Conservation (phyloP, 345 rosid species). For the Clarkia xantiana region DNA sequence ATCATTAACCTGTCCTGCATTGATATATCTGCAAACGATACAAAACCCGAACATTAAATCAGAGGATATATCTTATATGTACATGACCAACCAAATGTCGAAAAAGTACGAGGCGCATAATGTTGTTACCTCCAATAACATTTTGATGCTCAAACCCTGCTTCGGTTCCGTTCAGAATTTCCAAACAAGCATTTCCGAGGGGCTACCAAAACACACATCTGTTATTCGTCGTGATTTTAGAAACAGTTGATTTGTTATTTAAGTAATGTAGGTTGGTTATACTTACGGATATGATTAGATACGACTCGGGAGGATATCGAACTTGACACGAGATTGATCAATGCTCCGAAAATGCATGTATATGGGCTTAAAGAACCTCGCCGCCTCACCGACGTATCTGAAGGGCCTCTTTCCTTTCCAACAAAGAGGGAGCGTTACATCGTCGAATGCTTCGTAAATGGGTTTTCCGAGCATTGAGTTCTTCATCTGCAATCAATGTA, state of each 20-base stretch:
- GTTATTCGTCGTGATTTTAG: not conserved
- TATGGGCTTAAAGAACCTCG: constrained; percentile 59
- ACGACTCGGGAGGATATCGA: constrained; percentile 62
- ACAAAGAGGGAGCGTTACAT: constrained; percentile 62
- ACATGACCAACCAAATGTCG: not conserved
- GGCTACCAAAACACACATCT: constrained; percentile 22
- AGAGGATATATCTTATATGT: not conserved
- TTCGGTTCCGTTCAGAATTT: constrained; percentile 76
- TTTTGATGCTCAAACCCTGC: constrained; percentile 47
- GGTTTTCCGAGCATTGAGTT: constrained; percentile 35
- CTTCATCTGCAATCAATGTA: constrained; percentile 25
- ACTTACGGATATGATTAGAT: constrained; percentile 73
- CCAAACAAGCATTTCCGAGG: constrained; percentile 76
- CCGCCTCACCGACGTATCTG: constrained; percentile 45
- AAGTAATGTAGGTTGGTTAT: not conserved
- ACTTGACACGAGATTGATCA: constrained; percentile 32
- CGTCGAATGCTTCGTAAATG: constrained; percentile 46
- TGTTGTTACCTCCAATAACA: constrained; percentile 56
- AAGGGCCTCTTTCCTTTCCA: constrained; percentile 85
- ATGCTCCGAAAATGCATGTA: constrained; percentile 39
- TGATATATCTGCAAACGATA: constrained; percentile 36
- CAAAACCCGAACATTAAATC: not conserved
- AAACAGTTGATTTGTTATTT: no score
- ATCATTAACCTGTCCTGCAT: constrained; percentile 61
- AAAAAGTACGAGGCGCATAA: not conserved